Evolutionary conservation across 257 asterid species (phyloP), one percentile per base, ranked within the genome.

Genomic region (Handroanthus guayacan): DNA sequence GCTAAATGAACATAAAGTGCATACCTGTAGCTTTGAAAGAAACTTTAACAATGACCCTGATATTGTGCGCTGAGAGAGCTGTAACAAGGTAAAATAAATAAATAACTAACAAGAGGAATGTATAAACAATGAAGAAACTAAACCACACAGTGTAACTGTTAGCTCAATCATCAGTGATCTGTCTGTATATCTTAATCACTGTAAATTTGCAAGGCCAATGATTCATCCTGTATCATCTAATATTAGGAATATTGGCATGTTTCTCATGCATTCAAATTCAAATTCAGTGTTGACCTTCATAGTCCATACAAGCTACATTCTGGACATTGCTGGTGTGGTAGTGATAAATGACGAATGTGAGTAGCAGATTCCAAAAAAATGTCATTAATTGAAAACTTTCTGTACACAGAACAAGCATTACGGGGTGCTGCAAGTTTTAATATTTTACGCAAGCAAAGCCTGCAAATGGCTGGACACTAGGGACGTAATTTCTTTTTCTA

Each of bases 21-120:
- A 75, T 78, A 95, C 99, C 97, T 93, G 99, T 62, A 95, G 91
- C 92, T 95, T 95, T 20, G 99, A 93, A 67, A 94, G 97, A 83
- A 91, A 91, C 87, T 93, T 95, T 79, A 95, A 79, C 81, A 95
- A 74, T 25, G 99, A 93, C 70, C 97, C 97, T 7, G 98, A 83
- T 67, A 95, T 78, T 20, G 99, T 95, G 78, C 99, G 96, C 74
- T 95, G 99, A 48, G 99, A 93, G 57, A 95, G 96, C 99, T 95
- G 97, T 82, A 75, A 72, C 72, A 66, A 80, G 67, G 52, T 9
- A 58, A 34, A 65, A 36, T 62, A 47, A 12, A n/a, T 69, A 55
- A 72, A 62, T 17, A 57, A 69, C 31, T 25, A n/a, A 45, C 16
- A 75, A 78, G 36, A 36, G 56, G 50, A 71, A 14, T 70, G 1